Conservation (phyloP, 225 moss, liverwort and hornwort genomes). For the Sphagnum contortum region DNA sequence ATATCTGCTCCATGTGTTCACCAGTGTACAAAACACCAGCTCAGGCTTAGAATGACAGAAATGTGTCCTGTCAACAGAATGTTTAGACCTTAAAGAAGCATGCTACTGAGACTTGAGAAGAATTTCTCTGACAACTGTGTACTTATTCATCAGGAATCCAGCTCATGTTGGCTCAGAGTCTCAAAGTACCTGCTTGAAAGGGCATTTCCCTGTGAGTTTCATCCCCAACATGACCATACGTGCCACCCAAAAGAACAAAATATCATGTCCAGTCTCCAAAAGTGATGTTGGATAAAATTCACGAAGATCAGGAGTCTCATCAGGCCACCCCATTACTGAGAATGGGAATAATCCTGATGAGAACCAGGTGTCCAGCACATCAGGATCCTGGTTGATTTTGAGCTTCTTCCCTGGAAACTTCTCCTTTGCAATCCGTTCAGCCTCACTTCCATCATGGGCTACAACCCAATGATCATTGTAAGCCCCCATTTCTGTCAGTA, state of each 20-base stretch:
- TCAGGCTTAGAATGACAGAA: too few relatives aligned
- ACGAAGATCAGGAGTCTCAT: constrained; percentile 62
- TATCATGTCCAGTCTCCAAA: constrained; percentile 92
- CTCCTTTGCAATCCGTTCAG: constrained; percentile 31
- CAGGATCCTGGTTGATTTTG: constrained; percentile 75
- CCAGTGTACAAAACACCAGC: too few relatives aligned
- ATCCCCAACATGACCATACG: constrained; percentile 98
- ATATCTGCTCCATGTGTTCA: too few relatives aligned
- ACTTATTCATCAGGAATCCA: too few relatives aligned
- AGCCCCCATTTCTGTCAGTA: constrained; percentile 59
- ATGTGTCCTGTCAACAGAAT: too few relatives aligned
- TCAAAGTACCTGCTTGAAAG: constrained; percentile 66
- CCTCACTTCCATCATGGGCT: constrained; percentile 52
- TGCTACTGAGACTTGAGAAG: too few relatives aligned
- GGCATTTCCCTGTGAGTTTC: constrained; percentile 68
- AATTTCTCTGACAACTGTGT: too few relatives aligned
- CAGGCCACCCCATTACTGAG: constrained; percentile 85
- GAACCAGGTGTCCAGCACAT: constrained; percentile 95
- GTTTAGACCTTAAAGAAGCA: too few relatives aligned
- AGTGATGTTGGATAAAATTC: constrained; percentile 82
- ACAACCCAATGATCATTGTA: constrained; percentile 84
- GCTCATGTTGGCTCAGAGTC: background rate
- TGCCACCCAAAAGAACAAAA: constrained; percentile 89
- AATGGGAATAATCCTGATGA: constrained; percentile 85
- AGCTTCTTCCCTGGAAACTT: constrained; percentile 56